phyloP scores from a whole-genome alignment of 768 basidiomycete genomes.

The Saitozyma podzolica region DNA sequence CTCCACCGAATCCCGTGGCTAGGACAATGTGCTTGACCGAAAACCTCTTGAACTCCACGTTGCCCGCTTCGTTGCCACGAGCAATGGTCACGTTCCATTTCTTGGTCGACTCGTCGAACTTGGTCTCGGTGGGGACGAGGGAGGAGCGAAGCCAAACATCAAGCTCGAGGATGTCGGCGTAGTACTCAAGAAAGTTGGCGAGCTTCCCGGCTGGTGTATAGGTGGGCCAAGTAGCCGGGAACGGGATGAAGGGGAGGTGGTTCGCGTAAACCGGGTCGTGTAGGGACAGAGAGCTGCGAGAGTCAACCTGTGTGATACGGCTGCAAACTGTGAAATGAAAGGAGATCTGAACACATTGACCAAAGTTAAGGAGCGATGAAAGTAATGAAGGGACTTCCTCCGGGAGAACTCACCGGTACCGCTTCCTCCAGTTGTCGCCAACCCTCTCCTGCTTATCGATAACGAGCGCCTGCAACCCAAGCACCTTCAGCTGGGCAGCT shows the following conservation, averaged over 20 bases:
- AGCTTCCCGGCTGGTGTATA: conserved; percentile 59
- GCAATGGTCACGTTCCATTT: conserved; percentile 48
- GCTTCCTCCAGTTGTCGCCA: conserved; percentile 53
- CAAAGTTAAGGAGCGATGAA: too few relatives aligned
- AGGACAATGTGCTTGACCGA: conserved; percentile 58
- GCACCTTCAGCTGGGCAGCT: conserved; percentile 65
- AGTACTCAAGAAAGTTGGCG: conserved; percentile 69
- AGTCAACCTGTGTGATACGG: too few relatives aligned
- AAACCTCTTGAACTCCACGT: conserved; percentile 51
- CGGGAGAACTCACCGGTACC: conserved; percentile 70
- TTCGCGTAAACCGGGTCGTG: conserved; percentile 51
- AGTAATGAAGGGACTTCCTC: too few relatives aligned
- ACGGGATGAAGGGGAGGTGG: conserved; percentile 58
- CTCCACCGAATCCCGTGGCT: conserved; percentile 61
- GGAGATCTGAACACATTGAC: too few relatives aligned
- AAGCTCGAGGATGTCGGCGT: conserved; percentile 63
- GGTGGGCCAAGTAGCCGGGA: conserved; percentile 58
- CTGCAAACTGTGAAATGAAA: too few relatives aligned
- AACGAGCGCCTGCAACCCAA: conserved; percentile 63
- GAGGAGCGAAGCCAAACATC: conserved; percentile 61
- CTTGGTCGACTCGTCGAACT: conserved; percentile 45
- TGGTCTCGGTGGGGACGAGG: conserved; percentile 31
- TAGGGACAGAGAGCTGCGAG: conserved; percentile 22
- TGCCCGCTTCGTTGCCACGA: conserved; percentile 20
- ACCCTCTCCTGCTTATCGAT: conserved; percentile 58